Evolutionary conservation across 2,329 filamentous ascomycete species (phyloP).

Genomic region (Aspergillus spinulosporus): DNA sequence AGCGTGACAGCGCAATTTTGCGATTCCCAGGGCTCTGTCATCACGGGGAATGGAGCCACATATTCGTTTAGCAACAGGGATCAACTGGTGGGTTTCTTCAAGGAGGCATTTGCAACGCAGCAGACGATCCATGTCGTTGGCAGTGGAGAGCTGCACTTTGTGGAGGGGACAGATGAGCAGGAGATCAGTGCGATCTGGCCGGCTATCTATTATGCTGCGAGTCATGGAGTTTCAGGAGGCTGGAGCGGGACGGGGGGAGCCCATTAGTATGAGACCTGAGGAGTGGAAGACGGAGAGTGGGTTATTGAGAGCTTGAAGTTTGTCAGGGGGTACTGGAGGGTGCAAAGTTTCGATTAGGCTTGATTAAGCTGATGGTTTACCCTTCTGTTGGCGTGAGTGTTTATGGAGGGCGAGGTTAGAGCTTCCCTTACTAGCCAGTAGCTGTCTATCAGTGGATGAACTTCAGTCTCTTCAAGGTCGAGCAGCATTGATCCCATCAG

Average conservation of each 20-base stretch:
- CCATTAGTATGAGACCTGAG: conserved; percentile 8
- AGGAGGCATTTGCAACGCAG: not conserved
- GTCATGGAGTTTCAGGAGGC: not conserved
- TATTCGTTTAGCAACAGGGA: not conserved
- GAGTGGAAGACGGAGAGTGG: conserved; percentile 1
- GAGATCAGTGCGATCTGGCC: conserved; percentile 6
- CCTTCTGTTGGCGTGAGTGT: no score
- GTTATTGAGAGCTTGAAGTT: conserved; percentile 1
- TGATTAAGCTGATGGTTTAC: no score
- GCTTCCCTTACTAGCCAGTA: no score
- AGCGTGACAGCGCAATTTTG: not conserved
- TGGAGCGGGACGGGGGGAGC: conserved; percentile 3
- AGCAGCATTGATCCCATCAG: no score
- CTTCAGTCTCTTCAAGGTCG: no score
- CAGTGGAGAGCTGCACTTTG: not conserved
- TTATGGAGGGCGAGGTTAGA: no score
- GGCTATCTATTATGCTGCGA: not conserved
- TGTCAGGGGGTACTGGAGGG: conserved; percentile 2
- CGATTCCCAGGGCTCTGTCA: not conserved
- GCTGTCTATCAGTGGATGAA: no score
- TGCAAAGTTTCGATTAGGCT: not conserved
- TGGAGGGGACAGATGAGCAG: not conserved
- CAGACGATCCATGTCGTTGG: conserved; percentile 12
- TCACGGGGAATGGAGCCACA: not conserved
- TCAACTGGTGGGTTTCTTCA: conserved; percentile 2